Evolutionary conservation across 2,329 filamentous ascomycete species (phyloP).

Genomic region (Talaromyces sp.): DNA sequence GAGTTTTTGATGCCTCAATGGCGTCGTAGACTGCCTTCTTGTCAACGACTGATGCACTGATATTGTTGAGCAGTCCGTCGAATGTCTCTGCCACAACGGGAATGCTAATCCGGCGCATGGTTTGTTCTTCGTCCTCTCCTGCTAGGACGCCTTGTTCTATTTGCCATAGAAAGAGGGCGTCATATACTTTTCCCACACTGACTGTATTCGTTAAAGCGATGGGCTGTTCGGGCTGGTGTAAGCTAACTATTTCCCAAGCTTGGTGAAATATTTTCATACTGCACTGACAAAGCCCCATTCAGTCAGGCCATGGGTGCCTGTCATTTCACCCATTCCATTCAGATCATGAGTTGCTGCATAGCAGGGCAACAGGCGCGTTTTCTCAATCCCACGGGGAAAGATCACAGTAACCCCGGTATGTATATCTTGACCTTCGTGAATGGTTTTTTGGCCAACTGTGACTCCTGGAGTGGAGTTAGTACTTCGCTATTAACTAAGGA

Average conservation of each 20-base stretch:
- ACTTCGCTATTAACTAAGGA: neutral
- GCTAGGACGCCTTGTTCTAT: constrained; percentile 1
- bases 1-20: constrained; percentile 9
- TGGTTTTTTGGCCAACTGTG: constrained; percentile 5
- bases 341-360: constrained; percentile 11
- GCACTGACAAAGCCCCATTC: constrained; percentile 4
- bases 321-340: constrained; percentile 14
- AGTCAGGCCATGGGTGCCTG: neutral
- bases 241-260: neutral
- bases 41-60: constrained; percentile 1
- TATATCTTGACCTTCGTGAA: constrained; percentile 8
- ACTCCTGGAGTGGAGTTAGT: neutral
- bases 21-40: constrained; percentile 8
- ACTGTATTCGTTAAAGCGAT: constrained; percentile 10
- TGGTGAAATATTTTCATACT: neutral
- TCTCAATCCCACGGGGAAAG: neutral
- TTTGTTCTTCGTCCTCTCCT: neutral
- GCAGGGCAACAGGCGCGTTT: constrained; percentile 5
- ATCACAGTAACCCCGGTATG: constrained; percentile 12
- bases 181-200: constrained; percentile 11
- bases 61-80: constrained; percentile 6
- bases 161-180: constrained; percentile 9
- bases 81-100: constrained; percentile 8
- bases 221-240: neutral
- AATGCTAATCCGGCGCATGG: constrained; percentile 7